Base-by-base conservation (phyloP, 768 basidiomycete species). In the Fomitopsis pulvina region DNA sequence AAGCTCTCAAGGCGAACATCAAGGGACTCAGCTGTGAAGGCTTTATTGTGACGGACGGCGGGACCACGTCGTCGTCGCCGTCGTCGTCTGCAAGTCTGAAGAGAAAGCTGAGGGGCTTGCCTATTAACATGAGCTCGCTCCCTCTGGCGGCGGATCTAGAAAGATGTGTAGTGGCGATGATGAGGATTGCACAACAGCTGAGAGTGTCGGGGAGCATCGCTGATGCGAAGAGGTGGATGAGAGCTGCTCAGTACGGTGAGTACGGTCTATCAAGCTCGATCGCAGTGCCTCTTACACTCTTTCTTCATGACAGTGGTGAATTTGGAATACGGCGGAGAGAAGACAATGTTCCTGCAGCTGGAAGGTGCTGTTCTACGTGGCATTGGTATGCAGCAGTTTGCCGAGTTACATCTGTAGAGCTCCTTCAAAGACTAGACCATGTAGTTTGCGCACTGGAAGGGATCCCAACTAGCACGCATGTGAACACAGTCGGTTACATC, bases 181-280 rank as follows among this genome's bases (percentile, higher is more conserved):
- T 30, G 14, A 30, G 29, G 29, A 30, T 30, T 8, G 29, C 29
- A 14, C 8, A 8, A 14, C 14, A 14, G 29, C 14, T 8, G 7
- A 30, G 32, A 11, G 43, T 25, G 9, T n/a, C 45, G 24, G 41
- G 28, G 18, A 50, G 51, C 14, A 43, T 48, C 27, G 47, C 28
- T 18, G 42, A 55, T 25, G 50, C 50, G 12, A 38, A 28, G 25
- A 41, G 24, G n/a, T 55, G 54, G 54, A 10, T 55, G 18, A 47
- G 34, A 12, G 54, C 54, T 4, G 47, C 47, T 7, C 32, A 51
- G 39, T 51, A 50, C 50, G 25, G 54, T 55, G 20, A 42, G 54
- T 51, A 18, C 16, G 37, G 16, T 16, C 21, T 18, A 12, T 40
- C 14, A 3, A 16, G 30, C 11, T 34, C 2, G 7, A 25, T 34